Conservation (phyloP, 176 grass and related monocot species). For the Melocanna baccifera region DNA sequence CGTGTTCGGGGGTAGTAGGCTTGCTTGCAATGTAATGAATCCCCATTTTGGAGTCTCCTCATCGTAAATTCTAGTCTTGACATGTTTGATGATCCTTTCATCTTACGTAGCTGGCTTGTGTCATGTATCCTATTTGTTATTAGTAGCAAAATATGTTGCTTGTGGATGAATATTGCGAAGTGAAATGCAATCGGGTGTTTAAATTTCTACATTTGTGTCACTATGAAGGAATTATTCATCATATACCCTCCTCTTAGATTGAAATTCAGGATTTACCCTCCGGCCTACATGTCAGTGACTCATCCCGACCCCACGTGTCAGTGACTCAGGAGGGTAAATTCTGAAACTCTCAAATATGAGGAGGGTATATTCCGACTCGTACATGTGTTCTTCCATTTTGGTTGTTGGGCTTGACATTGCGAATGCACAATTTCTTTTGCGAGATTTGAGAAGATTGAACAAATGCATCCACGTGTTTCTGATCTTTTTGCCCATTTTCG, state of each 20-base stretch:
- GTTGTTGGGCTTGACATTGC: background rate
- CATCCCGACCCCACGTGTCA: no score
- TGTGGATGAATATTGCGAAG: background rate
- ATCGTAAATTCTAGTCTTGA: conserved; percentile 41
- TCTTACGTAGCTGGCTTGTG: conserved; percentile 8
- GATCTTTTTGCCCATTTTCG: background rate
- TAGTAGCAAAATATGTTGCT: background rate
- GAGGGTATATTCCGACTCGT: background rate
- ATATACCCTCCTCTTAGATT: no score
- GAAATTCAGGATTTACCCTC: no score
- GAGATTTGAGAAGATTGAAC: background rate
- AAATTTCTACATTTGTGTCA: background rate
- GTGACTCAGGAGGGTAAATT: no score
- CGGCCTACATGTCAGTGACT: no score
- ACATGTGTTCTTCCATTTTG: background rate
- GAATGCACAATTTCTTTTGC: background rate
- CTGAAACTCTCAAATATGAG: no score
- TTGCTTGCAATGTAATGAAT: conserved; percentile 3
- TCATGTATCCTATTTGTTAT: conserved; percentile 25
- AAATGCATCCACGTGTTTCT: background rate
- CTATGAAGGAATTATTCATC: no score
- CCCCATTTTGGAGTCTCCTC: conserved; percentile 12
- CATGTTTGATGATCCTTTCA: conserved; percentile 25
- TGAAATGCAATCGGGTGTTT: background rate
- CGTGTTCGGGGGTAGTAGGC: background rate